A percentile compares a stretch with the other conserved stretches of the same genome.
Conservation (phyloP, 805 yeast genomes). For the Zygotorulaspora florentina region DNA sequence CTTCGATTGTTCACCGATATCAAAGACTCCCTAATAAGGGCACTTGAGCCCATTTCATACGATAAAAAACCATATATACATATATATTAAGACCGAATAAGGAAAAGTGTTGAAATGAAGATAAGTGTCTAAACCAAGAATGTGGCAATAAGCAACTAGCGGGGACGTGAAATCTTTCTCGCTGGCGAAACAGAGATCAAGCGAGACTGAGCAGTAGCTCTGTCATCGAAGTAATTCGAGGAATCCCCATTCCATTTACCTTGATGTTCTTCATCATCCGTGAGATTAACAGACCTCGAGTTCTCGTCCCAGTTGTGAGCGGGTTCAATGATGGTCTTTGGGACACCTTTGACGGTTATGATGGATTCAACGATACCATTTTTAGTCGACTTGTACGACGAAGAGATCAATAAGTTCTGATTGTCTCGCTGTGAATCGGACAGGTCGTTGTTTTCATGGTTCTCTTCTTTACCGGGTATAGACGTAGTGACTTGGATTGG, state of each 20-base stretch:
- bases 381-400: constrained; percentile 25
- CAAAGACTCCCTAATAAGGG: too few species aligned
- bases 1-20: too few species aligned
- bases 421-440: constrained; percentile 3
- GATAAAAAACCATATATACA: too few species aligned
- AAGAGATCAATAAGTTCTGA: constrained; percentile 16
- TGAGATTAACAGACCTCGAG: constrained; percentile 4
- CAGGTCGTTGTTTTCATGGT: background rate
- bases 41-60: too few species aligned
- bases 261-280: constrained; percentile 1
- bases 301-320: constrained; percentile 43
- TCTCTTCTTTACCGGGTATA: background rate
- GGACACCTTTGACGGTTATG: constrained; percentile 77
- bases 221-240: too few species aligned
- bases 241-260: background rate
- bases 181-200: too few species aligned
- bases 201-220: too few species aligned
- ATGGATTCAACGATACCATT: constrained; percentile 70
- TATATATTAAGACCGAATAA: too few species aligned
- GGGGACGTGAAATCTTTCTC: too few species aligned
- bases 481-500: constrained; percentile 15
- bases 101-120: too few species aligned
- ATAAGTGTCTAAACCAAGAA: too few species aligned
- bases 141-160: too few species aligned
- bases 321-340: constrained; percentile 79